These are phyloP conservation scores for Aspergillus ochraceus DNA, from an alignment of 2,329 filamentous ascomycete genomes.

Conservation along the genomic window DNA sequence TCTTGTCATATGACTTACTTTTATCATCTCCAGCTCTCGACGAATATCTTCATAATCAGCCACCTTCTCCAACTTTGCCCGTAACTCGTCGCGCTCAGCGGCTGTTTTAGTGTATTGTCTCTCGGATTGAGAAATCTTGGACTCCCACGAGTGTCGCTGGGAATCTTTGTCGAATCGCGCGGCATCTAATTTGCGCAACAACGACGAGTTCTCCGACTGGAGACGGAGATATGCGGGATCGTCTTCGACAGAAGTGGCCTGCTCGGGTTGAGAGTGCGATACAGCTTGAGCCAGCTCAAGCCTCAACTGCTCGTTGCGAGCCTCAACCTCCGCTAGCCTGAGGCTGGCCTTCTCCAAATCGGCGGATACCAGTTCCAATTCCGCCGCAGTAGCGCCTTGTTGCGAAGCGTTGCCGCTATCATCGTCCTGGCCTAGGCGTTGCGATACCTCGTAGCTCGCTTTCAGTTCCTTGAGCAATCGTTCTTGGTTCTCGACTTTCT, in stretches of 20 bases:
- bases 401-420: conserved; percentile 62
- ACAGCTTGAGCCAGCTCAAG: conserved; percentile 88
- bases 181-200: conserved; percentile 84
- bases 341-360: conserved; percentile 88
- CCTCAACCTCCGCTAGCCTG: conserved; percentile 85
- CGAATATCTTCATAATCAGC: conserved; percentile 95
- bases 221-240: conserved; percentile 86
- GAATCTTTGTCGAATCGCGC: conserved; percentile 80
- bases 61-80: conserved; percentile 81
- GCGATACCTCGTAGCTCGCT: conserved; percentile 94
- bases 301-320: conserved; percentile 88
- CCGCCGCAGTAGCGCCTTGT: conserved; percentile 75
- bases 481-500: conserved; percentile 93
- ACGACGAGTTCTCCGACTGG: conserved; percentile 87
- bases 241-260: conserved; percentile 71
- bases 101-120: conserved; percentile 72
- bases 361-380: conserved; percentile 88
- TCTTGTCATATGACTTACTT: conserved; percentile 47
- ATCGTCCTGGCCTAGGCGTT: conserved; percentile 75
- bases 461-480: conserved; percentile 90
- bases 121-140: conserved; percentile 74
- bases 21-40: conserved; percentile 91
- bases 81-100: conserved; percentile 77
- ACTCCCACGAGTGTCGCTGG: conserved; percentile 73
- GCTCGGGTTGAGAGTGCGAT: conserved; percentile 63